Conservation (phyloP, 1,139 yeast species). For the Kluyveromyces marxianus region DNA sequence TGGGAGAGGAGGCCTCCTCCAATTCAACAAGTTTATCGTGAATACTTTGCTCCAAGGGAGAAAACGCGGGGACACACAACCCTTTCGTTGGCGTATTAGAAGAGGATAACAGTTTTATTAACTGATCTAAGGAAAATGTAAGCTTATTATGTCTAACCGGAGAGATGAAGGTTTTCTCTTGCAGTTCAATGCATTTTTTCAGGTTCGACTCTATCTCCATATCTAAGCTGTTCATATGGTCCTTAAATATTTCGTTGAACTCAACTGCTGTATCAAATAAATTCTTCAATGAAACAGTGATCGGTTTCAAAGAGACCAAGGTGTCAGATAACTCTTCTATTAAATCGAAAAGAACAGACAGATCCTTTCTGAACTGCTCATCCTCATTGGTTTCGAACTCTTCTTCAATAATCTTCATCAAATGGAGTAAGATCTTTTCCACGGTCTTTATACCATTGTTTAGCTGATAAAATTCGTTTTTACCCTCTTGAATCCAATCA, state of each 20-base stretch:
- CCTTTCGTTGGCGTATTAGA: conserved; percentile 23
- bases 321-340: conserved; percentile 34
- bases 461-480: conserved; percentile 36
- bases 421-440: conserved; percentile 41
- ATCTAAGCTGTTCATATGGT: conserved; percentile 45
- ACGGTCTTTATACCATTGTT: conserved; percentile 36
- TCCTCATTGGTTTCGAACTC: conserved; percentile 10
- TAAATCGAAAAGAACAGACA: conserved; percentile 24
- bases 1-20: conserved; percentile 25
- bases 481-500: conserved; percentile 47
- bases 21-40: conserved; percentile 32
- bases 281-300: conserved; percentile 34
- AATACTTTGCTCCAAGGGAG: conserved; percentile 35
- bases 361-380: conserved; percentile 11
- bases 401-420: conserved; percentile 35
- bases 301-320: conserved; percentile 37
- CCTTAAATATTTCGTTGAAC: conserved; percentile 48
- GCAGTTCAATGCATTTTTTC: conserved; percentile 34
- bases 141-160: conserved; percentile 38
- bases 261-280: conserved; percentile 49
- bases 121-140: conserved; percentile 34
- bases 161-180: conserved; percentile 36
- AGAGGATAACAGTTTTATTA: conserved; percentile 36
- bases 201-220: conserved; percentile 45
- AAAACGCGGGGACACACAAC: conserved; percentile 32